These are phyloP conservation scores for Diversispora eburnea DNA, from an alignment of 192 early-diverging fungal species.

Conservation along the genomic window DNA sequence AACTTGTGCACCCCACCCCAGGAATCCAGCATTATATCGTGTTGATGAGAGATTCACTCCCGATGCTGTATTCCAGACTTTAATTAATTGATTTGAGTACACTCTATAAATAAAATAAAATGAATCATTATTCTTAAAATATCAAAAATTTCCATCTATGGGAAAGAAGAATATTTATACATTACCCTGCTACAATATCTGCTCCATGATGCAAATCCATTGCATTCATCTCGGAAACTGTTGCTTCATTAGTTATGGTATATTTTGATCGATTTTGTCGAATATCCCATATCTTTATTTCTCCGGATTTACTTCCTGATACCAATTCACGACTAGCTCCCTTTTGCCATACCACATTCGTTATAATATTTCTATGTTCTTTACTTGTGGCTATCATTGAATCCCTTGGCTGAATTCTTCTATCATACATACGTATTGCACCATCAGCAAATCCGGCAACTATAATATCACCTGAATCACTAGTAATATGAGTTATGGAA, in stretches of 20 bases:
- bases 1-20: slow-evolving; percentile 29
- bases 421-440: slow-evolving; percentile 66
- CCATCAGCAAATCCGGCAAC: slow-evolving; percentile 76
- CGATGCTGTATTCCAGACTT: slow-evolving; percentile 48
- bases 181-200: slow-evolving; percentile 57
- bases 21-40: slow-evolving; percentile 24
- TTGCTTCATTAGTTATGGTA: slow-evolving; percentile 42
- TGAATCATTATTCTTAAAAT: not conserved
- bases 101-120: slow-evolving; percentile 25
- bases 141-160: no score
- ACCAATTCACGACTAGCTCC: slow-evolving; percentile 59
- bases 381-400: slow-evolving; percentile 56
- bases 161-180: no score
- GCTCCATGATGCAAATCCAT: slow-evolving; percentile 60
- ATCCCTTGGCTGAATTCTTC: slow-evolving; percentile 48
- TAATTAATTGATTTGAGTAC: slow-evolving; percentile 45
- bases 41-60: slow-evolving; percentile 6
- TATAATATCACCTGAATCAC: slow-evolving; percentile 64
- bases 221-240: slow-evolving; percentile 46
- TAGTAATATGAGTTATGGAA: slow-evolving; percentile 62
- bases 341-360: slow-evolving; percentile 52
- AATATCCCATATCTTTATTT: slow-evolving; percentile 62
- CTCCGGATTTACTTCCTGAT: slow-evolving; percentile 58
- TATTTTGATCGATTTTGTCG: slow-evolving; percentile 39
- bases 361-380: slow-evolving; percentile 60